These are phyloP conservation scores for Rhizophora apiculata DNA, from an alignment of 345 rosid genomes.

Conservation along the genomic window DNA sequence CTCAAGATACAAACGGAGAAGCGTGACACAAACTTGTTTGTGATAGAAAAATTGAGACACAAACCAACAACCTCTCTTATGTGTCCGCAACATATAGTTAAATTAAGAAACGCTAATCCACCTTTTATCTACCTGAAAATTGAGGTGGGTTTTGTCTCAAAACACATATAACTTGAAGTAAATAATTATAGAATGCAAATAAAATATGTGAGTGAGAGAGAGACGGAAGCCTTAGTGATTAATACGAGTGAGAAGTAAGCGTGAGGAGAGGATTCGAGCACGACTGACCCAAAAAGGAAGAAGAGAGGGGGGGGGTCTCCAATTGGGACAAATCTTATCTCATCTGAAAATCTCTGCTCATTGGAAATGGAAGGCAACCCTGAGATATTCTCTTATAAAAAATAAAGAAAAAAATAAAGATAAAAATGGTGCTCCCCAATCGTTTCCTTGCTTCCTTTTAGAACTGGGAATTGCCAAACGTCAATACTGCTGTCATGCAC, in stretches of 20 bases:
- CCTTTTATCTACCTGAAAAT: constrained; percentile 50
- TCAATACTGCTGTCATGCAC: constrained; percentile 49
- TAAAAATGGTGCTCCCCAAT: not conserved
- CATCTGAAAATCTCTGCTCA: constrained; percentile 17
- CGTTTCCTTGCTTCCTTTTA: not conserved
- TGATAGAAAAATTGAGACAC: not conserved
- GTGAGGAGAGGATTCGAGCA: constrained; percentile 45
- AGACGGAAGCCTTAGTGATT: not conserved
- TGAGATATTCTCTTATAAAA: not conserved
- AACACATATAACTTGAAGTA: constrained; percentile 16
- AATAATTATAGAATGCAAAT: not conserved
- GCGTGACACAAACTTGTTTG: constrained; percentile 5
- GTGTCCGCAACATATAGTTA: constrained; percentile 17
- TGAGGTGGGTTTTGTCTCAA: constrained; percentile 52
- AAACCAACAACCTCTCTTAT: constrained; percentile 1
- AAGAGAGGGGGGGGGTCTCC: not conserved
- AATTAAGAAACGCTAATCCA: constrained; percentile 16
- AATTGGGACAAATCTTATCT: constrained; percentile 36
- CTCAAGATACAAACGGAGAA: not conserved
- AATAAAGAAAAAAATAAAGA: too few relatives aligned
- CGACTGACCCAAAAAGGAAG: constrained; percentile 13
- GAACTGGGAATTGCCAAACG: constrained; percentile 42
- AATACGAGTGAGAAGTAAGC: not conserved
- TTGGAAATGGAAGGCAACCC: constrained; percentile 30
- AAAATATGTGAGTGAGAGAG: not conserved